phyloP scores from a whole-genome alignment of 495 filamentous ascomycete genomes.

The Ramalina intermedia region DNA sequence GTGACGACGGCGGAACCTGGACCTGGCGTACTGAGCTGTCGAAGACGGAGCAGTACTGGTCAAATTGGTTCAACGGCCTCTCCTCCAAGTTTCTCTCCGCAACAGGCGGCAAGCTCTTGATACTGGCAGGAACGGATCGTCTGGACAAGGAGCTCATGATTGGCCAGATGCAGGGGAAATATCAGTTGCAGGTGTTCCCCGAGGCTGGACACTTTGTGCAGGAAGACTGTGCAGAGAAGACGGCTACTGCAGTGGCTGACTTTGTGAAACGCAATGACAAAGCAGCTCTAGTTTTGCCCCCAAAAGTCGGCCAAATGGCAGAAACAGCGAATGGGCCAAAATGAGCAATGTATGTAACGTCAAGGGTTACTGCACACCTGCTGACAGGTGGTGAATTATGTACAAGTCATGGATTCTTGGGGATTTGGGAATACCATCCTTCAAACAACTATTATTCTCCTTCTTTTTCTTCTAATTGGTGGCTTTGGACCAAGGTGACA shows the following conservation, averaged over 20 bases:
- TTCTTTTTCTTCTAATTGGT: no score
- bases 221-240: constrained; percentile 84
- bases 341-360: not conserved
- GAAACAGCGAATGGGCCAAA: not conserved
- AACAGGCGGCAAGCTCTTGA: constrained; percentile 72
- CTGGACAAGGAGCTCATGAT: constrained; percentile 31
- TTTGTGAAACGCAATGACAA: constrained; percentile 87
- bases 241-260: constrained; percentile 68
- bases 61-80: constrained; percentile 80
- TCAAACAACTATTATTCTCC: no score
- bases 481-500: no score
- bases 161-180: constrained; percentile 53
- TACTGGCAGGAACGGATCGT: constrained; percentile 87
- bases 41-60: constrained; percentile 82
- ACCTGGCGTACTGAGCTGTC: constrained; percentile 77
- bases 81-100: constrained; percentile 78
- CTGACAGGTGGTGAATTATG: not conserved
- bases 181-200: constrained; percentile 86
- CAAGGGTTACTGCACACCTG: not conserved
- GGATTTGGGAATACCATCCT: no score
- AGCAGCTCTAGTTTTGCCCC: constrained; percentile 68
- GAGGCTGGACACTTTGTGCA: constrained; percentile 52
- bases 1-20: constrained; percentile 36
- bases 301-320: constrained; percentile 63
- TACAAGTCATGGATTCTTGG: not conserved